Evolutionary conservation across 345 rosid genomes (phyloP).

Genomic region (Rhodomyrtus tomentosa): DNA sequence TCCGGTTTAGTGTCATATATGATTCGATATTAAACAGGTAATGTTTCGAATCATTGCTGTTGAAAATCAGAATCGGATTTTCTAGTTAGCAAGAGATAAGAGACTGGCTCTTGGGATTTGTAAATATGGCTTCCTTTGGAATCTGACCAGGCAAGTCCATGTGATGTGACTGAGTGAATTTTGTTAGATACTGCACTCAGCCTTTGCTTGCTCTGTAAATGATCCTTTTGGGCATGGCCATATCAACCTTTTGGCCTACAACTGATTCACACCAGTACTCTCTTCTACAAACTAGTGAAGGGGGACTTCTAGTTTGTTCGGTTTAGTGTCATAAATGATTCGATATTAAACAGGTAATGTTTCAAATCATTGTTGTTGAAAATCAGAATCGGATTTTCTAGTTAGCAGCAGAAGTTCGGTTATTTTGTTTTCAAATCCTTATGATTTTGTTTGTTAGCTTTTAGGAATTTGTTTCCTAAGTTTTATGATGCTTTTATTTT

Average conservation of each 20-base stretch:
- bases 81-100: too few species aligned
- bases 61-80: too few species aligned
- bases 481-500: too few species aligned
- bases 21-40: not conserved
- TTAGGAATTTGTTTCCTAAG: too few species aligned
- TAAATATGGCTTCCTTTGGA: not conserved
- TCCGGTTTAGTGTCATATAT: not conserved
- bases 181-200: slow-evolving; percentile 57
- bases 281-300: not conserved
- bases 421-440: too few species aligned
- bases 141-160: not conserved
- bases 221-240: not conserved
- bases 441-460: too few species aligned
- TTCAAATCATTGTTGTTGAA: not conserved
- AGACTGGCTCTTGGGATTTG: not conserved
- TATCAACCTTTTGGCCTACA: not conserved
- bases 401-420: too few species aligned
- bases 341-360: not conserved
- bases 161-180: slow-evolving; percentile 34
- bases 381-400: too few species aligned
- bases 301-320: not conserved
- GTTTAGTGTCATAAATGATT: not conserved
- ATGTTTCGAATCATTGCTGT: not conserved
- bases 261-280: not conserved
- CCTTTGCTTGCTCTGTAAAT: not conserved